These are phyloP conservation scores for Isatis tinctoria DNA, from an alignment of 345 rosid genomes.

Conservation along the genomic window DNA sequence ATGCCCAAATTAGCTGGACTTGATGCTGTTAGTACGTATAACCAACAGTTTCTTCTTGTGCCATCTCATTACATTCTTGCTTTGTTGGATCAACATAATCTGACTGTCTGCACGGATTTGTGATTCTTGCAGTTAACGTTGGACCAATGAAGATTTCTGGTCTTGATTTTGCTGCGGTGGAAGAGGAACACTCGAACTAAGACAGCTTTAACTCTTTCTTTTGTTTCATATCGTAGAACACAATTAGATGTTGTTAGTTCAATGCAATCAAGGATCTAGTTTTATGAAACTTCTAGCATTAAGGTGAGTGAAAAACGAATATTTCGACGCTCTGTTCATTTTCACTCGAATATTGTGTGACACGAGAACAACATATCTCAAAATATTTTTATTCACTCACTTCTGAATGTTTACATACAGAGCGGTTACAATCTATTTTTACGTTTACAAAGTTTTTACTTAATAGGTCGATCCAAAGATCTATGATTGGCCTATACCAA, in stretches of 20 bases:
- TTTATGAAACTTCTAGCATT: background rate
- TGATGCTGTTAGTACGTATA: slow-evolving; percentile 72
- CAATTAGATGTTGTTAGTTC: background rate
- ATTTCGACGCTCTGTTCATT: background rate
- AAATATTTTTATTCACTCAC: background rate
- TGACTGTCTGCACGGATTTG: slow-evolving; percentile 1
- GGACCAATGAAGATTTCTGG: slow-evolving; percentile 76
- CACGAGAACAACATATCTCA: background rate
- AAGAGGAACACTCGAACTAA: slow-evolving; percentile 24
- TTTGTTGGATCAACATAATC: background rate
- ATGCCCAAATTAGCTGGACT: slow-evolving; percentile 87
- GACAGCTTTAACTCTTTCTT: background rate
- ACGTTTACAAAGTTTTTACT: background rate
- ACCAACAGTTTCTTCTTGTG: background rate
- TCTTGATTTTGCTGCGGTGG: slow-evolving; percentile 51
- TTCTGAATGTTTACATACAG: background rate
- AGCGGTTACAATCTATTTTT: background rate
- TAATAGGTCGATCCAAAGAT: background rate
- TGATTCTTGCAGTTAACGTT: slow-evolving; percentile 58
- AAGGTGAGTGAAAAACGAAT: background rate
- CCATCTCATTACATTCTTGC: background rate
- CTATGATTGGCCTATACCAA: background rate
- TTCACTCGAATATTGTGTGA: background rate
- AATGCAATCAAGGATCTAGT: background rate
- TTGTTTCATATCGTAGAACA: background rate